Base-by-base conservation (phyloP, 805 yeast genomes). In the Ogataea wickerhamii region DNA sequence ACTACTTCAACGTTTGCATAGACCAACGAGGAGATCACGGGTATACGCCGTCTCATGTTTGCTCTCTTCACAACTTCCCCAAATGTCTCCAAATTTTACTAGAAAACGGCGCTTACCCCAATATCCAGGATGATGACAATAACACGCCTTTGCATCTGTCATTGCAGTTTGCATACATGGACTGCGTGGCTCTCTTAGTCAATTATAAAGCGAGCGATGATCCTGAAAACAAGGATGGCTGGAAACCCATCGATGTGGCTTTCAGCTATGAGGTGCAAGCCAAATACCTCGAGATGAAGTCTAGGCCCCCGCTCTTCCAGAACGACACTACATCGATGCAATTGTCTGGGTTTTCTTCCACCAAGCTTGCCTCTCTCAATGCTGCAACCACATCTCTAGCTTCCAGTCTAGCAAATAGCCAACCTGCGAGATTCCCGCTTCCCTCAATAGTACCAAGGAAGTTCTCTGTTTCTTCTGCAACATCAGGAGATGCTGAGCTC, bases 101-200 rank as follows among this genome's bases (percentile, higher is more conserved):
- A 4, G 82, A 82, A 25, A 74, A 82, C 39, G 93, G 89, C 6
- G 94, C 94, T 2, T 82, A 86, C 51, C 68, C 87, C 32, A 80
- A 83, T 48, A 57, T 78, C 4, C 80, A 77, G 38, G 95, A 93
- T 55, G 64, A 67, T 7, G 74, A 74, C 12, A 95, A 93, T 1
- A 85, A 87, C 53, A 80, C 95, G 2, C 87, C 96, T 0, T 63
- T 91, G 28, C 98, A 91, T 60, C 67, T 83, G 36, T 95, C 96
- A 0, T 72, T 86, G 48, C 81, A 82, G 38, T 76, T 71, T 49
- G 91, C 89, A 5, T 74, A 76, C 43, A 51, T 74, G 12, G 73
- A 73, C 33, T 78, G 85, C 32, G 60, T 78, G 44, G 68, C 73
- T 36, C 54, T 80, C 23, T 60, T 84, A 30, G 58, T 81, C 0